phyloP scores from a whole-genome alignment of 2,329 filamentous ascomycete species.

The Blastomyces parvus region DNA sequence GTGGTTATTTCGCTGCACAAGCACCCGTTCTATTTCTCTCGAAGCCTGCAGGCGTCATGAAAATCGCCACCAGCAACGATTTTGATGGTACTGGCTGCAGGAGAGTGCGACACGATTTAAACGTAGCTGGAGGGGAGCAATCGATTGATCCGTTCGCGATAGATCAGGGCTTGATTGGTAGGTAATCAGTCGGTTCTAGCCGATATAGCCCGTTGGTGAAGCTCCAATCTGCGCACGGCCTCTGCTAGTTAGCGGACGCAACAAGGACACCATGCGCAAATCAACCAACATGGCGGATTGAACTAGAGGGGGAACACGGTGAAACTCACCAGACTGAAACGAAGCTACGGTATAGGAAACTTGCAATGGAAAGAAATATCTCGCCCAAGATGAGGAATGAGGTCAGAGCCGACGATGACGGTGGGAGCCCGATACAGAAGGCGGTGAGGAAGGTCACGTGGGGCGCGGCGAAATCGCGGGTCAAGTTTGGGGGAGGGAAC shows the following conservation, averaged over 20 bases:
- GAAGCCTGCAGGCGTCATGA: neutral
- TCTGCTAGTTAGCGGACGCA: neutral
- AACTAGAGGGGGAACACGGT: neutral
- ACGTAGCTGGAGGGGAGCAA: neutral
- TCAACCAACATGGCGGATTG: neutral
- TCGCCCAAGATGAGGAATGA: neutral
- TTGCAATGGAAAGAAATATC: neutral
- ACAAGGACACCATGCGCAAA: neutral
- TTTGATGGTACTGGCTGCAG: conserved; percentile 2
- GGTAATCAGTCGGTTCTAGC: conserved; percentile 1
- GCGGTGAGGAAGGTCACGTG: conserved; percentile 12
- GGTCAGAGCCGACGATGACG: conserved; percentile 7
- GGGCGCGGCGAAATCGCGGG: neutral
- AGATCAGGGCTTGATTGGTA: neutral
- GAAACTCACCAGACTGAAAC: neutral
- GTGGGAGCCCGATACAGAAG: conserved; percentile 6
- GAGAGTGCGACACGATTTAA: neutral
- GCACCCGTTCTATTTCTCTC: neutral
- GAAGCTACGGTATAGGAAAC: neutral
- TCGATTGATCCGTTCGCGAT: neutral
- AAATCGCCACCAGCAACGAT: neutral
- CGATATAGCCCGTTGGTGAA: neutral
- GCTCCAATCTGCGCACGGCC: neutral
- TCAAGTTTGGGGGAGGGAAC: neutral
- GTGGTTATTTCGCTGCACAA: neutral